Evolutionary conservation across 441 rosid genomes (phyloP).

Genomic region (Jatropha multifida): DNA sequence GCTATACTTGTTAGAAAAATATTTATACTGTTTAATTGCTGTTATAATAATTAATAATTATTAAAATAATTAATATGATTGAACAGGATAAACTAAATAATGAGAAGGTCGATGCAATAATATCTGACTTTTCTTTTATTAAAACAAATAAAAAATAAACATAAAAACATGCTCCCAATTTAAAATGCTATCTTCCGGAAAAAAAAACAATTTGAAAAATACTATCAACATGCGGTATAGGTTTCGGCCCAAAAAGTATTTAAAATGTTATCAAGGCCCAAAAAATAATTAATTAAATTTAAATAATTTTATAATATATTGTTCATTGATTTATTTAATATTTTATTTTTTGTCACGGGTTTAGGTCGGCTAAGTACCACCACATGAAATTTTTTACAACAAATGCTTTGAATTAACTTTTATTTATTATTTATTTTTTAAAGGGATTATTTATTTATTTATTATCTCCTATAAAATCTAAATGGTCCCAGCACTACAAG

Average conservation of each 20-base stretch:
- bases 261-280: not conserved
- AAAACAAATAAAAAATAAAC: too few species aligned
- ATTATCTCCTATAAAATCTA: not conserved
- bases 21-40: too few species aligned
- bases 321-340: not conserved
- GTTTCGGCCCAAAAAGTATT: not conserved
- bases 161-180: not conserved
- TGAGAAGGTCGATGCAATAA: too few species aligned
- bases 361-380: not conserved
- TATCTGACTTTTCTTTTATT: too few species aligned
- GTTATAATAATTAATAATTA: too few species aligned
- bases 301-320: not conserved
- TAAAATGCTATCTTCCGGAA: not conserved
- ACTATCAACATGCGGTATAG: not conserved
- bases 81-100: not conserved
- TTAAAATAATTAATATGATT: too few species aligned
- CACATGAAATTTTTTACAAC: not conserved
- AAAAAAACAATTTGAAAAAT: too few species aligned
- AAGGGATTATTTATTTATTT: not conserved
- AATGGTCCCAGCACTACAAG: not conserved
- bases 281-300: not conserved
- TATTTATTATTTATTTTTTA: not conserved
- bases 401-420: not conserved
- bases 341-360: not conserved
- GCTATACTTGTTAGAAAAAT: too few species aligned